Evolutionary conservation across 768 basidiomycete genomes (phyloP), one percentile per base, ranked within the genome.

Genomic region (Russula vinacea): DNA sequence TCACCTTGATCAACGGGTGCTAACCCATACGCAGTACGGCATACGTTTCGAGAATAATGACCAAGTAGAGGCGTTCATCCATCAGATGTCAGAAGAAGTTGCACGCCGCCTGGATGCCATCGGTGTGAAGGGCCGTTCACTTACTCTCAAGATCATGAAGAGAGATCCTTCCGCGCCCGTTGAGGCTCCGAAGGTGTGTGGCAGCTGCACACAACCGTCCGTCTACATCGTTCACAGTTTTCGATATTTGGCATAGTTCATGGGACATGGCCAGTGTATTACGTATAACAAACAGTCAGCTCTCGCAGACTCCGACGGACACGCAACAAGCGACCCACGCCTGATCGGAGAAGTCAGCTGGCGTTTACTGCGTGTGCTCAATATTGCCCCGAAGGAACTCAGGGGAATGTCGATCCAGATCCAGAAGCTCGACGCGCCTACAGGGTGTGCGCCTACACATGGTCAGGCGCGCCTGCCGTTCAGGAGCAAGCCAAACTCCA

Each of bases 321-420:
- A 78, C 24, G 84, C 92, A 7, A 94, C 94, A 0, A 87, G 84
- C 71, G 88, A 97, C 66, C 76, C 81, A 16, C 80, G 77, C 44
- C 75, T 86, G 42, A 88, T 99, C 45, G 91, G 86, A 0, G 81
- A 86, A 29, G 85, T 87, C 65, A 89, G 92, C 7, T 90, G 89
- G 84, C 81, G 83, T 64, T 74, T 97, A 17, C 78, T 96, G 35
- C 79, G 83, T 68, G 81, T 83, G 1, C 86, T 94, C 73, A 78
- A 81, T 42, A 88, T 97, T 56, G 89, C 93, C 66, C 86, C 94
- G 0, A 83, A 79, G 63, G 96, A 98, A 66, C 77, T 98, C n/a
- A 82, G 96, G 24, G 96, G 96, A 1, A 83, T 98, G 61, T 94
- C 92, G 0, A 88, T 98, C 9, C 93, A 95, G 70, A 84, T 98